These are phyloP conservation scores for Microsporum audouinii DNA, from an alignment of 2,329 filamentous ascomycete species.

Conservation along the genomic window DNA sequence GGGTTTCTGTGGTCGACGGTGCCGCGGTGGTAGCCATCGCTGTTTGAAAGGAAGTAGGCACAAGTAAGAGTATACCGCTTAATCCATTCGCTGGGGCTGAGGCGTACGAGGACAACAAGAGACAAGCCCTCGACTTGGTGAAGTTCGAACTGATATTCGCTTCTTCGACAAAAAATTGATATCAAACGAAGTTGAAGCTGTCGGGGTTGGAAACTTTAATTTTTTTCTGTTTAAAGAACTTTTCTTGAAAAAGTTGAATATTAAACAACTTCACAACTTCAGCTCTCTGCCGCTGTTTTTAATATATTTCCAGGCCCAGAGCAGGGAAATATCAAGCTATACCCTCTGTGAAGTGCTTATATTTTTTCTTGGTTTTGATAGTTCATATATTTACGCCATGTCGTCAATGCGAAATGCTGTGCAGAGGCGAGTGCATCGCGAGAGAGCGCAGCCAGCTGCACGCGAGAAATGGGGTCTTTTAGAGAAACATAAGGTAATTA, in stretches of 20 bases:
- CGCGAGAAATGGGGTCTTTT: constrained; percentile 80
- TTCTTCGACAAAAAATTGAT: not conserved
- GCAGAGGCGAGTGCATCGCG: constrained; percentile 73
- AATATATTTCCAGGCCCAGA: not conserved
- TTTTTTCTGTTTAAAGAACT: not conserved
- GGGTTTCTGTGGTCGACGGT: constrained; percentile 16
- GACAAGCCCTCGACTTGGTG: not conserved
- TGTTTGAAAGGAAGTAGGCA: constrained; percentile 3
- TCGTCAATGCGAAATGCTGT: constrained; percentile 52
- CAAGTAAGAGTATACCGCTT: not conserved
- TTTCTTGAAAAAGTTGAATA: not conserved
- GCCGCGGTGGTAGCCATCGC: constrained; percentile 13
- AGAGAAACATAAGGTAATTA: constrained; percentile 76
- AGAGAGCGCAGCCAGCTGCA: constrained; percentile 76
- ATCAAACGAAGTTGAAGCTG: not conserved
- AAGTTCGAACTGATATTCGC: not conserved
- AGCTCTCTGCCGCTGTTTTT: not conserved
- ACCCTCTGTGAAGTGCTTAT: not conserved
- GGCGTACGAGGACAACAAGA: not conserved
- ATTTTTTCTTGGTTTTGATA: not conserved
- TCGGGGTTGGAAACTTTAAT: not conserved
- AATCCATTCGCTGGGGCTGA: not conserved
- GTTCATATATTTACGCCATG: constrained; percentile 27
- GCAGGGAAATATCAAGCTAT: not conserved
- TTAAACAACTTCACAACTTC: not conserved